phyloP scores from a whole-genome alignment of 78 protist species.

The Anaeramoeba flamelloides region DNA sequence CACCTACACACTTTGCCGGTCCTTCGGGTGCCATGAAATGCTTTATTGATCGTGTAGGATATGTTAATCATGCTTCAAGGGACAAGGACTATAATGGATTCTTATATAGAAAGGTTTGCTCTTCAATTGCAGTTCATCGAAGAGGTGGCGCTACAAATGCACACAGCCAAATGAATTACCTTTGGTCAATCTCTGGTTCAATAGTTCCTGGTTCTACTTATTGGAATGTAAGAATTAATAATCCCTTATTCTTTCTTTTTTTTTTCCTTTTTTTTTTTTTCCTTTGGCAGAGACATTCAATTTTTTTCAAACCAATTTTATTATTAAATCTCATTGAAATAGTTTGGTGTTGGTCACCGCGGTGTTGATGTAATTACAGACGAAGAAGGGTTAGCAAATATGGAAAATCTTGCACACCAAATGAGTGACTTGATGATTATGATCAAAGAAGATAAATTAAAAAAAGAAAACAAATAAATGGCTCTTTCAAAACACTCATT shows the following conservation, averaged over 20 bases:
- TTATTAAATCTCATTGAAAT: too few species aligned
- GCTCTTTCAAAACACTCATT: too few species aligned
- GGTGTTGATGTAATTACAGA: background rate
- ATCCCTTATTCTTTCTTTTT: too few species aligned
- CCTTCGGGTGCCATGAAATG: too few species aligned
- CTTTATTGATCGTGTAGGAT: too few species aligned
- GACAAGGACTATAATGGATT: background rate
- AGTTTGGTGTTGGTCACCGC: background rate
- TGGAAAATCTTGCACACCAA: background rate
- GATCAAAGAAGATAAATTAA: background rate
- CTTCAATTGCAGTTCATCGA: background rate
- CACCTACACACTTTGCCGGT: too few species aligned
- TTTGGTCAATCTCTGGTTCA: background rate
- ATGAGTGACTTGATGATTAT: background rate
- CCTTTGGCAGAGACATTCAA: too few species aligned
- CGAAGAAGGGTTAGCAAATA: background rate
- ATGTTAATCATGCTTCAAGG: too few species aligned
- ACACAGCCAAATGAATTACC: background rate
- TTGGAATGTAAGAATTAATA: conserved; percentile 3
- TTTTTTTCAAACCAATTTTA: too few species aligned
- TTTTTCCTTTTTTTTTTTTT: too few species aligned
- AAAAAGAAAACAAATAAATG: too few species aligned
- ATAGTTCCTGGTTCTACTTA: background rate
- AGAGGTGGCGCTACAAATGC: background rate
- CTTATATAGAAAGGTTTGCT: background rate